Conservation (phyloP, 148 eudicot species). For the Dysphania ambrosioides region DNA sequence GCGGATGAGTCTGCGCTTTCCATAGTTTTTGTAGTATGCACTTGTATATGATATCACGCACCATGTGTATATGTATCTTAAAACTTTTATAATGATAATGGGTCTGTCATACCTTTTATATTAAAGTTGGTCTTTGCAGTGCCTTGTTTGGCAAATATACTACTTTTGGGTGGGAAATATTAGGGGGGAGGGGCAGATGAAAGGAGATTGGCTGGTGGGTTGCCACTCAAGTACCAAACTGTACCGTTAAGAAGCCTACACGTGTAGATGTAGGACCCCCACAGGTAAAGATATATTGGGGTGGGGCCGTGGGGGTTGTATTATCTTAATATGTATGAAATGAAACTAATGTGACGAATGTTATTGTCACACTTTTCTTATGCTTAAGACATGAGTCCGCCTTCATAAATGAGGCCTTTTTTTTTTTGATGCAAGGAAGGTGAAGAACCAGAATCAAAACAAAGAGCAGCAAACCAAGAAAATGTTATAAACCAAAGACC, state of each 20-base stretch:
- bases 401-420: no score
- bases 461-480: no score
- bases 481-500: no score
- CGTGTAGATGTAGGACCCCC: constrained; percentile 26
- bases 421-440: no score
- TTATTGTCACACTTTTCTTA: constrained; percentile 43
- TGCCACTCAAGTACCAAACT: constrained; percentile 24
- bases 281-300: not conserved
- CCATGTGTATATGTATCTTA: not conserved
- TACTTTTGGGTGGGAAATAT: no score
- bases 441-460: no score
- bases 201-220: no score
- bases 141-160: no score
- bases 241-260: constrained; percentile 16
- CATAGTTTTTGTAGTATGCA: constrained; percentile 33
- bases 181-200: no score
- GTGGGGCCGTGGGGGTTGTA: no score
- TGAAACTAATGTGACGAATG: constrained; percentile 15
- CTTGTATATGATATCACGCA: no score
- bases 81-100: constrained; percentile 16
- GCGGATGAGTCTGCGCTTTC: constrained; percentile 51
- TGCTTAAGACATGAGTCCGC: constrained; percentile 32
- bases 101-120: constrained; percentile 7
- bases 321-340: constrained; percentile 5
- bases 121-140: constrained; percentile 11